Conservation (phyloP, 2,329 filamentous ascomycete species). For the Diaporthe velutina region DNA sequence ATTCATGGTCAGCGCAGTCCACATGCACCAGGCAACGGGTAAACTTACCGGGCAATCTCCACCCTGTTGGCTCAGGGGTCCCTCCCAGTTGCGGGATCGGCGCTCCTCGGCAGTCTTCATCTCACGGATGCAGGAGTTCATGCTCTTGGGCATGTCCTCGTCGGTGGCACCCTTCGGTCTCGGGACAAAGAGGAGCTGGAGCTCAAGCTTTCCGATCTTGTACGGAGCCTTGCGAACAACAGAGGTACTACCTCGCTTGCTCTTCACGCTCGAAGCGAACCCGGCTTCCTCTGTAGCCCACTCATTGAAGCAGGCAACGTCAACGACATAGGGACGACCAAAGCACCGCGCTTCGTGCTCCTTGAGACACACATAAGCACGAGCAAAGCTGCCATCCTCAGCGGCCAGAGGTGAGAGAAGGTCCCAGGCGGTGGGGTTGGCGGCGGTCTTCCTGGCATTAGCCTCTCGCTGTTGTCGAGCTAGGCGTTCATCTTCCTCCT, state of each 20-base stretch:
- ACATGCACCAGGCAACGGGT: neutral
- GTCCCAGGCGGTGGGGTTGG: slow-evolving; percentile 84
- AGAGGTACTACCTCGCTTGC: slow-evolving; percentile 82
- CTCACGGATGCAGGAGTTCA: slow-evolving; percentile 96
- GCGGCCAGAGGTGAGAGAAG: slow-evolving; percentile 88
- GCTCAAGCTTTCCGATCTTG: slow-evolving; percentile 92
- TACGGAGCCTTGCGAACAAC: slow-evolving; percentile 92
- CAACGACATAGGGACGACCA: slow-evolving; percentile 87
- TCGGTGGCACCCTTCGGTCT: slow-evolving; percentile 88
- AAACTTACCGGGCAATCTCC: slow-evolving; percentile 93
- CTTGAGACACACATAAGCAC: slow-evolving; percentile 93
- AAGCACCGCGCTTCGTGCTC: slow-evolving; percentile 92
- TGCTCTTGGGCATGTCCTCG: slow-evolving; percentile 99
- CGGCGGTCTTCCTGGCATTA: slow-evolving; percentile 71
- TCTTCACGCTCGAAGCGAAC: slow-evolving; percentile 89
- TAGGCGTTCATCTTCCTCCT: slow-evolving; percentile 83
- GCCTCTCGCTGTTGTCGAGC: slow-evolving; percentile 75
- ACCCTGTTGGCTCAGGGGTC: slow-evolving; percentile 93
- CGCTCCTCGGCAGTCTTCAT: slow-evolving; percentile 90
- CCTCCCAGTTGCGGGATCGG: slow-evolving; percentile 84
- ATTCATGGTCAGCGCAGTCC: slow-evolving; percentile 52
- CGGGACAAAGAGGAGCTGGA: slow-evolving; percentile 95
- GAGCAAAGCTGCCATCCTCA: slow-evolving; percentile 92
- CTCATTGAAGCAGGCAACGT: slow-evolving; percentile 97
- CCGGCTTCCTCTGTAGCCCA: slow-evolving; percentile 91